A percentile compares a stretch with the other conserved stretches of the same genome.
phyloP scores from a whole-genome alignment of 129 eudicot genomes.

The Lonicera japonica region DNA sequence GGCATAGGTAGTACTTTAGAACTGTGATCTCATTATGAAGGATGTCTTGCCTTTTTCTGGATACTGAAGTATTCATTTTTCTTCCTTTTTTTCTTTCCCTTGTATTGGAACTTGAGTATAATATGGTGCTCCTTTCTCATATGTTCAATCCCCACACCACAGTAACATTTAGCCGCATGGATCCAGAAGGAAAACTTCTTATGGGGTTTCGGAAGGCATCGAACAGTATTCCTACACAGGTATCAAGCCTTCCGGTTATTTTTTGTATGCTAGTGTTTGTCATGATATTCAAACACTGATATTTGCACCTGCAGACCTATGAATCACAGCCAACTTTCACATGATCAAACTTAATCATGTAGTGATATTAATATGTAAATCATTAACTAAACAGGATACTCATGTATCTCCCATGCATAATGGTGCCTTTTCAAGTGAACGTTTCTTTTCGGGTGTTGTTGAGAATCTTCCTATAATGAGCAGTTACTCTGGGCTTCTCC shows the following conservation, averaged over 20 bases:
- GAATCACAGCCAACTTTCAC: background rate
- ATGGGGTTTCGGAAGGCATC: constrained; percentile 95
- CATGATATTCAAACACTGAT: background rate
- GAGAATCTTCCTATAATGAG: constrained; percentile 40
- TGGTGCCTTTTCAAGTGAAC: constrained; percentile 36
- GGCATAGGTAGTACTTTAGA: too few relatives aligned
- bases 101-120: background rate
- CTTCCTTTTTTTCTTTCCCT: background rate
- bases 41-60: background rate
- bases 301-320: background rate
- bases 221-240: constrained; percentile 49
- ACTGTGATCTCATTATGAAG: background rate
- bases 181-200: constrained; percentile 94
- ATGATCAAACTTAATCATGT: background rate
- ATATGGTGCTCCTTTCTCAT: background rate
- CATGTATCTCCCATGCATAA: constrained; percentile 32
- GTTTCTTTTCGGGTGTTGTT: constrained; percentile 30
- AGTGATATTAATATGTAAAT: background rate
- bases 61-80: constrained; percentile 1
- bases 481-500: constrained; percentile 59
- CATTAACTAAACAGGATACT: constrained; percentile 38
- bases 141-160: constrained; percentile 6
- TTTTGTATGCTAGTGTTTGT: background rate
- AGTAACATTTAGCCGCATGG: constrained; percentile 99
- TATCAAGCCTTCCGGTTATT: too few relatives aligned